Base-by-base conservation (phyloP, 2,329 filamentous ascomycete species). In the Cladosporium oxysporum region DNA sequence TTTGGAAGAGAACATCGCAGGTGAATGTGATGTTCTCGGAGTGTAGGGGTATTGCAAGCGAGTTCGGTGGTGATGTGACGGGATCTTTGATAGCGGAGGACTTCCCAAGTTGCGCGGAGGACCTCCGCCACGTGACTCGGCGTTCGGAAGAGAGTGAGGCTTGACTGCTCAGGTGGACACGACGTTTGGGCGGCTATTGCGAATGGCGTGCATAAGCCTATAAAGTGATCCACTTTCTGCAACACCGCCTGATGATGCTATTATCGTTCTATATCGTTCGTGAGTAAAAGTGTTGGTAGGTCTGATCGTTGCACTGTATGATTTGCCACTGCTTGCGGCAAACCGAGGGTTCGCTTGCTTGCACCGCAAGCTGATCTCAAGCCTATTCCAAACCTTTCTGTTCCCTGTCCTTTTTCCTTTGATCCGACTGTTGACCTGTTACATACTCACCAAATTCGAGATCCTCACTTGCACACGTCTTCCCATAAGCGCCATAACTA, bases 1-100 rank as follows among this genome's bases (percentile, higher is more conserved):
- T 64, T 72, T 75, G 58, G 71, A 71, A n/a, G 74, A 73, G 71
- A 75, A 73, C 74, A 76, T 76, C 47, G 53, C 63, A 53, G 35
- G 50, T 41, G 57, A 59, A 23, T 62, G 53, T 59, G 55, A 58
- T 60, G 55, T 65, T 52, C 62, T 50, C 57, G 21, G 31, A 37
- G 26, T 31, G 53, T 65, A 37, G 23, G 23, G 23, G 61, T 55
- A 33, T 55, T 55, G 52, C 52, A 55, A 35, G 49, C 28, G 31
- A n/a, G 44, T 41, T 11, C 26, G 50, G 31, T 37, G 52, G 52
- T 47, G 53, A 57, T 52, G 57, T 59, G 44, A 60, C 58, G 37
- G 28, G 55, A 28, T 31, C 49, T 55, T 35, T 44, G 60, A 62
- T 55, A 62, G 60, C 60, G 60, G 60, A 53, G 41, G 41, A 47